A percentile compares a stretch with the other conserved stretches of the same genome.
Evolutionary conservation across 306 rosid genomes (phyloP).

Genomic region (Pueraria montana): DNA sequence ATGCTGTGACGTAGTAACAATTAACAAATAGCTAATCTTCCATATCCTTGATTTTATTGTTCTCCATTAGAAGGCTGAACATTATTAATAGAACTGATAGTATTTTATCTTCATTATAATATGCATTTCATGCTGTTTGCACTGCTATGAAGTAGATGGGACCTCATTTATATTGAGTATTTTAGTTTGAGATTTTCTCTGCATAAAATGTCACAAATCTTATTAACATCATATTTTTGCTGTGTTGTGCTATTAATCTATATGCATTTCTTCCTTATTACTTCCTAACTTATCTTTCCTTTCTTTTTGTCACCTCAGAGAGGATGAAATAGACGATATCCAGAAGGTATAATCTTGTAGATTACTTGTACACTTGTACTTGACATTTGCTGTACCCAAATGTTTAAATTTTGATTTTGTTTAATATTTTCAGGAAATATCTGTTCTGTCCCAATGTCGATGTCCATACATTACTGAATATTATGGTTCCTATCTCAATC

Average conservation of each 20-base stretch:
- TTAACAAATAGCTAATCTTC: slow-evolving; percentile 4
- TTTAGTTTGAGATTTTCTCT: slow-evolving; percentile 18
- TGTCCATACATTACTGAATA: slow-evolving; percentile 95
- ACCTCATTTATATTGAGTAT: slow-evolving; percentile 27
- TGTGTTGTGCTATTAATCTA: slow-evolving; percentile 34
- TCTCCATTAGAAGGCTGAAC: slow-evolving; percentile 32
- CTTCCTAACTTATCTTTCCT: slow-evolving; percentile 43
- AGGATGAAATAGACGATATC: slow-evolving; percentile 98
- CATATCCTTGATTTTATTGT: slow-evolving; percentile 11
- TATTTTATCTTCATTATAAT: slow-evolving; percentile 25
- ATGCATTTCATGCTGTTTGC: slow-evolving; percentile 27
- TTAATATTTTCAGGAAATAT: slow-evolving; percentile 88
- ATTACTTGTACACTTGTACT: slow-evolving; percentile 13
- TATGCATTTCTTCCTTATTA: slow-evolving; percentile 39
- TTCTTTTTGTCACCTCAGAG: slow-evolving; percentile 64
- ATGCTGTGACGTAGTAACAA: slow-evolving; percentile 1
- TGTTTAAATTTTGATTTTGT: slow-evolving; percentile 49
- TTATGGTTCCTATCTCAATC: slow-evolving; percentile 93
- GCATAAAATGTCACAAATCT: slow-evolving; percentile 1
- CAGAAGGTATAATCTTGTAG: slow-evolving; percentile 78
- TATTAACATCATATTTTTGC: slow-evolving; percentile 18
- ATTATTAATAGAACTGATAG: slow-evolving; percentile 17
- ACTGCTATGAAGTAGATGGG: slow-evolving; percentile 23
- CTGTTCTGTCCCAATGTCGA: slow-evolving; percentile 98
- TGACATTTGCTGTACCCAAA: slow-evolving; percentile 39